Percentiles rank a stretch among this genome's conserved stretches.
Evolutionary conservation across 129 eudicot species (phyloP).

Genomic region (Smallanthus sonchifolius): DNA sequence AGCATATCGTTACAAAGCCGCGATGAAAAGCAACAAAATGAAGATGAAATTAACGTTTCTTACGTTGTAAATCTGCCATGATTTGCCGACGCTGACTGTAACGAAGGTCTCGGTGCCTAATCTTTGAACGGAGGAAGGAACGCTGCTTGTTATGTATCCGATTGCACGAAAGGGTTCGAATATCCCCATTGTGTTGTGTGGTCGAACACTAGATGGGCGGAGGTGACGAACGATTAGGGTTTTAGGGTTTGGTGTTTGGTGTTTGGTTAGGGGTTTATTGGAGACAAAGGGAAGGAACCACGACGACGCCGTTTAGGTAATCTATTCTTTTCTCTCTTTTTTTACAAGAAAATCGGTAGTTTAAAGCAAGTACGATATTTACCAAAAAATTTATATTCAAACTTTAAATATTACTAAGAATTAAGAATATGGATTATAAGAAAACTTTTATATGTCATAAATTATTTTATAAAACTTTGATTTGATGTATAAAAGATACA

Average conservation of each 20-base stretch:
- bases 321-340: too few species aligned
- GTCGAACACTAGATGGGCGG: background rate
- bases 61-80: constrained; percentile 96
- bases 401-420: too few species aligned
- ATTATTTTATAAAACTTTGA: too few species aligned
- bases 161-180: constrained; percentile 93
- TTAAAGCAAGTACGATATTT: too few species aligned
- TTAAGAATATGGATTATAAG: too few species aligned
- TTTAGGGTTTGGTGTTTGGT: background rate
- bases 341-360: too few species aligned
- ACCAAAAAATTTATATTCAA: too few species aligned
- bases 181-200: constrained; percentile 57
- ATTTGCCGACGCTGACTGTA: constrained; percentile 96
- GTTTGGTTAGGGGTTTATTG: background rate
- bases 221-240: constrained; percentile 6
- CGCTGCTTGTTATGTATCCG: constrained; percentile 77
- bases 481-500: too few species aligned
- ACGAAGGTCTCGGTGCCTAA: constrained; percentile 96
- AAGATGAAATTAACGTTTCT: background rate
- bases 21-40: background rate
- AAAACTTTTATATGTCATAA: too few species aligned
- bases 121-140: constrained; percentile 75
- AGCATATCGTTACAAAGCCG: background rate
- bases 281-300: background rate
- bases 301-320: background rate